A percentile compares a stretch with the other conserved stretches of the same genome.
phyloP scores from a whole-genome alignment of 192 early-diverging fungal species.

The Podochytrium sp. region DNA sequence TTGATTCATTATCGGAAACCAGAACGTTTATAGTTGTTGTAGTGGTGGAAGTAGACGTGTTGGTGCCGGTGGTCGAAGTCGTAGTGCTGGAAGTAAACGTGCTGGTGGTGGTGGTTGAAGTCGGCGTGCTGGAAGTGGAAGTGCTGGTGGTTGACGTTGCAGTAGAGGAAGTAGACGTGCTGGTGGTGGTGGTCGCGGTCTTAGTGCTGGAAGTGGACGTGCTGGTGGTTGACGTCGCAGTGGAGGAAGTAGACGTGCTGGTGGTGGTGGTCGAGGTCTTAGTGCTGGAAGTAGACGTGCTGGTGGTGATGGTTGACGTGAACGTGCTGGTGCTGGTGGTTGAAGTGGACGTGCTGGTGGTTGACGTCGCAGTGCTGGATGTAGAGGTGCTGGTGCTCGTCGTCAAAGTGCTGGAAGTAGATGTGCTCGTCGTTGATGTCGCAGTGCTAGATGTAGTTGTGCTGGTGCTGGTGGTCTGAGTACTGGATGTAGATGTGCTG shows the following conservation, averaged over 20 bases:
- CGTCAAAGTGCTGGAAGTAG: background rate
- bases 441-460: constrained; percentile 2
- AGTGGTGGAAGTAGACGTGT: background rate
- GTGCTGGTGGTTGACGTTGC: background rate
- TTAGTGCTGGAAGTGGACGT: background rate
- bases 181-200: constrained; percentile 1
- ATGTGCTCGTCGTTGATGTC: background rate
- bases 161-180: background rate
- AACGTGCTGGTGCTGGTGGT: background rate
- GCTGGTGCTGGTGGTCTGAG: background rate
- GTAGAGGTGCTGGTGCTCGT: background rate
- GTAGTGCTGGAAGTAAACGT: background rate
- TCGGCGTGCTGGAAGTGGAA: background rate
- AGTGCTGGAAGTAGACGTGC: background rate
- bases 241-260: constrained; percentile 18
- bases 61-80: background rate
- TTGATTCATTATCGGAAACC: background rate
- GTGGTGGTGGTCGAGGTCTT: background rate
- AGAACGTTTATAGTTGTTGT: background rate
- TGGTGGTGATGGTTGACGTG: constrained; percentile 1
- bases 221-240: background rate
- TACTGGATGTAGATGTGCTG: background rate
- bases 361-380: constrained; percentile 12
- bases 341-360: background rate
- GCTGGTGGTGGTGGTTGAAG: background rate